Base-by-base conservation (phyloP, 2,329 filamentous ascomycete species). In the Sclerotinia trifoliorum region DNA sequence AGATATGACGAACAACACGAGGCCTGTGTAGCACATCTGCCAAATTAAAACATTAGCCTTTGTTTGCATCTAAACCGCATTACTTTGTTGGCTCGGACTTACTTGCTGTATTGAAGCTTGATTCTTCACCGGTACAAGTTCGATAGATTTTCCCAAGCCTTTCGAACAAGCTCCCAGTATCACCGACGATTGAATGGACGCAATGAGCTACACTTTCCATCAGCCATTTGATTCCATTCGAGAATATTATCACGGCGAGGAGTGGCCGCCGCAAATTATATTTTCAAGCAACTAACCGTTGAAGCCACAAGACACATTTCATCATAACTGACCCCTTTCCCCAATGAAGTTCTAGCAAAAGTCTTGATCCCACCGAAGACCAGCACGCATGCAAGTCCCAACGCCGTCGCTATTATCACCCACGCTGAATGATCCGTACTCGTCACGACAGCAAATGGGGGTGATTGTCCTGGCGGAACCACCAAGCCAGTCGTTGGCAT, bases 1-100 rank as follows among this genome's bases (percentile, higher is more conserved):
- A 1, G 77, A 73, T 54, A 81, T 49, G 46, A 83, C 70, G 65
- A 79, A 81, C 68, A 84, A 75, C 26, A 82, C 71, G 69, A 83
- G 78, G 68, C 78, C 77, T 51, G 76, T 73, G 66, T 79, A 80
- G 49, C 79, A 75, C 48, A 75, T 74, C 79, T 80, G 66, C n/a
- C 13, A 35, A 48, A n/a, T 46, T 42, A 29, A 65, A 21, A 35
- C 19, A 17, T 62, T 32, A 62, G 58, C 58, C 10, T 19, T n/a
- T 24, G 35, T 29, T 46, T 7, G 44, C 15, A 62, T 39, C 11
- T 7, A 39, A 17, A 13, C 5, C 29, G 13, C 44, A 15, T n/a
- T 26, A 29, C 1, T 54, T 39, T 63, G 29, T 55, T 26, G 65
- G 7, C 15, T 48, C 17, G 24, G 21, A 57, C 61, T 26, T 69